Evolutionary conservation across 2,329 filamentous ascomycete genomes (phyloP).

Genomic region (Trichoderma sp.): DNA sequence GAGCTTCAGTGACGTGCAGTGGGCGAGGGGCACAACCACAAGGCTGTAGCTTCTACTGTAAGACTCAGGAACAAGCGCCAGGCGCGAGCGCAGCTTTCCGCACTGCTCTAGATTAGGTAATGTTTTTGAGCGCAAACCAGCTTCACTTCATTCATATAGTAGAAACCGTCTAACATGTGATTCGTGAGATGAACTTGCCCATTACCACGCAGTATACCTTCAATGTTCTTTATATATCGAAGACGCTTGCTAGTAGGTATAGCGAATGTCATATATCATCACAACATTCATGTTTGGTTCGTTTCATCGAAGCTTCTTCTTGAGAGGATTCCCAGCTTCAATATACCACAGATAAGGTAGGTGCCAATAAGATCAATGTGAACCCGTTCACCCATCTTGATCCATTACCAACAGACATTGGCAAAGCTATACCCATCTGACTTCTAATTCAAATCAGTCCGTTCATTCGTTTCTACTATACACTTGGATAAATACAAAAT

Average conservation of each 20-base stretch:
- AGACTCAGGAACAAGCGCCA: background rate
- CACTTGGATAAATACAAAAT: background rate
- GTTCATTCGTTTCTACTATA: background rate
- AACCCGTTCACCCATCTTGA: background rate
- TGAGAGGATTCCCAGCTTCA: background rate
- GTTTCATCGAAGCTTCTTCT: background rate
- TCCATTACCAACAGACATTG: background rate
- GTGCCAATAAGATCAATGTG: background rate
- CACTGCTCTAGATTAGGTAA: background rate
- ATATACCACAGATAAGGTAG: background rate
- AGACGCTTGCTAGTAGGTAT: background rate
- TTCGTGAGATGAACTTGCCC: background rate
- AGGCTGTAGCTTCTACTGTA: background rate
- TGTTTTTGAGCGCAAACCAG: background rate
- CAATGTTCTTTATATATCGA: background rate
- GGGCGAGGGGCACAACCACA: background rate
- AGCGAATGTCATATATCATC: background rate
- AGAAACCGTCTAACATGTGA: background rate
- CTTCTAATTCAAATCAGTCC: background rate
- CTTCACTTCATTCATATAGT: background rate
- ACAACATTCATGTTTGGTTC: background rate
- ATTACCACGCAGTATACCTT: background rate
- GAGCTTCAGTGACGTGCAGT: slow-evolving; percentile 6
- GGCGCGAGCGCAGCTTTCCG: background rate
- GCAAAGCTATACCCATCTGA: background rate